Conservation (phyloP, 768 basidiomycete genomes). For the Arthromyces matolae region DNA sequence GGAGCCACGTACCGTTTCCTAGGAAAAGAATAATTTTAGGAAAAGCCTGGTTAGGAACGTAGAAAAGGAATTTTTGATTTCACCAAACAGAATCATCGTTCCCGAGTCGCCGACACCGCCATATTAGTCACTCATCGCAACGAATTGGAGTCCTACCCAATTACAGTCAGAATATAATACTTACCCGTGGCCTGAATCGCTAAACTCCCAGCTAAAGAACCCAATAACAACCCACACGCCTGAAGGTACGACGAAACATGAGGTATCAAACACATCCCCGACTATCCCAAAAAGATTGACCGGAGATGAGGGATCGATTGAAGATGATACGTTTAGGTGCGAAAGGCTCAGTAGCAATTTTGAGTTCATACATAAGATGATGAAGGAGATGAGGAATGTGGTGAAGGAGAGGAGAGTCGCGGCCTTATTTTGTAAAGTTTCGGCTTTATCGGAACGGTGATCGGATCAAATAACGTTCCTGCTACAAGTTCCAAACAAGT, state of each 20-base stretch:
- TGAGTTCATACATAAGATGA: conserved; percentile 44
- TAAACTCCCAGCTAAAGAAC: conserved; percentile 49
- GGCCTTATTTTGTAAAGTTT: too few relatives aligned
- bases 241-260: conserved; percentile 56
- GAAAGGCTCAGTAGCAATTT: conserved; percentile 55
- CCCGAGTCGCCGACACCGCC: conserved; percentile 26
- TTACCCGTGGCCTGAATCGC: conserved; percentile 57
- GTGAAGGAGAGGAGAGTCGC: conserved; percentile 35
- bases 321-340: conserved; percentile 53
- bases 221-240: conserved; percentile 47
- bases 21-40: conserved; percentile 32
- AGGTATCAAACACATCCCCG: conserved; percentile 44
- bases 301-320: conserved; percentile 44
- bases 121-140: conserved; percentile 43
- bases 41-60: background rate
- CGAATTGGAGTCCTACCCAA: conserved; percentile 35
- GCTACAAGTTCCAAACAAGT: too few relatives aligned
- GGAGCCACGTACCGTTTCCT: conserved; percentile 34
- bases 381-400: conserved; percentile 29
- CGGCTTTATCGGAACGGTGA: too few relatives aligned
- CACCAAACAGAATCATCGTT: conserved; percentile 35
- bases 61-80: conserved; percentile 5
- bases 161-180: conserved; percentile 49
- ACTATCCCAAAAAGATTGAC: conserved; percentile 56
- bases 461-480: too few relatives aligned